Conservation (phyloP, 257 asterid species). For the Lycium barbarum region DNA sequence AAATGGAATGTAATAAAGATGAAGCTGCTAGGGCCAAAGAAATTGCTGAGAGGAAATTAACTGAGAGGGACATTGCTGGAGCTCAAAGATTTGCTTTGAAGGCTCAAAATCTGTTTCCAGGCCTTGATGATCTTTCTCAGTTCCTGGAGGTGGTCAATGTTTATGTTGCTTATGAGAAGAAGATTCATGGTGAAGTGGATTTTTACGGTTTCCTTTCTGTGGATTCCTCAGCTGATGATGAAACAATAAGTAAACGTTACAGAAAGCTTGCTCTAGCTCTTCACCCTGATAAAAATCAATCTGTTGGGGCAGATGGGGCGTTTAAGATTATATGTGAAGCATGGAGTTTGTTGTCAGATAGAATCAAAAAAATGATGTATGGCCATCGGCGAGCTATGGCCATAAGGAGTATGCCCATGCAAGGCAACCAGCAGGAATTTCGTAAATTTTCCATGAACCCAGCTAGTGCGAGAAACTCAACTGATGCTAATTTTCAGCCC, state of each 20-base stretch:
- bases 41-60: slow-evolving; percentile 59
- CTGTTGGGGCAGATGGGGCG: slow-evolving; percentile 70
- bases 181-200: slow-evolving; percentile 54
- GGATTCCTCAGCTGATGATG: slow-evolving; percentile 48
- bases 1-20: slow-evolving; percentile 67
- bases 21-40: slow-evolving; percentile 60
- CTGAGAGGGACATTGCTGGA: slow-evolving; percentile 53
- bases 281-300: slow-evolving; percentile 74
- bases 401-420: slow-evolving; percentile 10
- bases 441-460: slow-evolving; percentile 32
- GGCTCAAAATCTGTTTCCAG: slow-evolving; percentile 62
- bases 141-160: slow-evolving; percentile 54
- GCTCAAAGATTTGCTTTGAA: slow-evolving; percentile 61
- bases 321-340: slow-evolving; percentile 60
- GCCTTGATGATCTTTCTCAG: slow-evolving; percentile 65
- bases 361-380: slow-evolving; percentile 50
- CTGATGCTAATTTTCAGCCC: slow-evolving; percentile 31
- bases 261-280: slow-evolving; percentile 57
- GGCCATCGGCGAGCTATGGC: slow-evolving; percentile 33
- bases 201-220: slow-evolving; percentile 61
- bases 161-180: slow-evolving; percentile 50
- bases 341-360: slow-evolving; percentile 58
- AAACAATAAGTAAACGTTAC: slow-evolving; percentile 45
- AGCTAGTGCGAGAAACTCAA: slow-evolving; percentile 30
- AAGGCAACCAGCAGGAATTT: slow-evolving; percentile 19